phyloP scores from a whole-genome alignment of 371 early-diverging fungal genomes.

The Mortierella sp. region DNA sequence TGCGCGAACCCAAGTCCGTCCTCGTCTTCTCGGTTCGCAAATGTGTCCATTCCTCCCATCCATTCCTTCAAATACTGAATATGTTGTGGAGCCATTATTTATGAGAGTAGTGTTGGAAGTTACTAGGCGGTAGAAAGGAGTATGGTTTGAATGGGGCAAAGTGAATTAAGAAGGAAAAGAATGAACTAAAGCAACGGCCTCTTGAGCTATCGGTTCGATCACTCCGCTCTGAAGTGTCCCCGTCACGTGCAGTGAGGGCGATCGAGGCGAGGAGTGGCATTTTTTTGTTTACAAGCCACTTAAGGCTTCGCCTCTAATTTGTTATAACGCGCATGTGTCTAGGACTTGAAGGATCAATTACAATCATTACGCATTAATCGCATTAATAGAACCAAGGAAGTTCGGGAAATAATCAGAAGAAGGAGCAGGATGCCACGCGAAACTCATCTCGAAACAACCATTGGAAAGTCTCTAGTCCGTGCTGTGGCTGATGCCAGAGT shows the following conservation, averaged over 20 bases:
- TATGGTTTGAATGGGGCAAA: neutral
- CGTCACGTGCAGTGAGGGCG: no score
- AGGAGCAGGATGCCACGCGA: slow-evolving; percentile 41
- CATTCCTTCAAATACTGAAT: slow-evolving; percentile 30
- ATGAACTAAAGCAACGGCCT: neutral
- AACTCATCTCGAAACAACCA: slow-evolving; percentile 44
- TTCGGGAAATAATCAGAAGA: neutral
- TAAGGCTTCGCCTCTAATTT: neutral
- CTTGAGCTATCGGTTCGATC: slow-evolving; percentile 2
- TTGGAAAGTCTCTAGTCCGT: slow-evolving; percentile 36
- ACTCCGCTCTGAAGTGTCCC: neutral
- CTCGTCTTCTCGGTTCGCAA: slow-evolving; percentile 20
- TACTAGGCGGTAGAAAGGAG: neutral
- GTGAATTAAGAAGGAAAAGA: slow-evolving; percentile 1
- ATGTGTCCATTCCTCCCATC: slow-evolving; percentile 27
- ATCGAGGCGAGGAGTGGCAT: no score
- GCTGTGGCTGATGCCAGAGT: slow-evolving; percentile 57
- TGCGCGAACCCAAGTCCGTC: slow-evolving; percentile 25
- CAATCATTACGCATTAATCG: neutral
- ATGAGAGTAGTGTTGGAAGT: neutral
- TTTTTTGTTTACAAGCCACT: neutral
- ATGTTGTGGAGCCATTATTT: slow-evolving; percentile 50
- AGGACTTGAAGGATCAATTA: neutral
- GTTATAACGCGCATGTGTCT: neutral
- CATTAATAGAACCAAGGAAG: neutral